Evolutionary conservation across 2,329 filamentous ascomycete species (phyloP), one percentile per base, ranked within the genome.

Genomic region (Calonectria naviculata): DNA sequence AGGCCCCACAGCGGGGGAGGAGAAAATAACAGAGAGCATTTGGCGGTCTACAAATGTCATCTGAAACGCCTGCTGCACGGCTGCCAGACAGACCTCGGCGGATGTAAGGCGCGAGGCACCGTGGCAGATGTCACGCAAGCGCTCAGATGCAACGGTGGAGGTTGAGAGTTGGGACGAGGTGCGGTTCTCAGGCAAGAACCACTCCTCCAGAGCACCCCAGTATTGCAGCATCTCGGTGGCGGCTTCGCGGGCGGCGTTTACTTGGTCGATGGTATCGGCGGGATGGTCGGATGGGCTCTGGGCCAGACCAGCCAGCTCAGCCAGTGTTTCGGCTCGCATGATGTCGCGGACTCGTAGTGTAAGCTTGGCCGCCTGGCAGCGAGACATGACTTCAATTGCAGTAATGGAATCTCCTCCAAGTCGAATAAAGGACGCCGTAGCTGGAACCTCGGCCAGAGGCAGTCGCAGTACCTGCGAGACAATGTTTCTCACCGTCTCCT

Each of bases 331-430:
- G 29, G 49, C 21, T 49, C 64, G 64, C 64, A 67, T 60, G 21
- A 67, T 67, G 44, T 67, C 66, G 46, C 58, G 66, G 63, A 61
- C 65, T 61, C 44, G 65, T 28, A 42, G 88, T 87, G 34, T 87
- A 82, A 38, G 85, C 81, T 3, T 84, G 83, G 1, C 88, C 86
- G 4, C 80, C 84, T 31, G 88, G 67, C 12, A 79, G 70, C 38
- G 87, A 74, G 1, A 82, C 83, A 44, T 83, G 78, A 36, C 80
- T 78, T 46, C 85, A 84, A 89, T 89, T 2, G 86, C 86, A 0
- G 81, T 73, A 2, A 88, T 83, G 0, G 87, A 88, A 73, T 88
- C 85, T 28, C 87, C 87, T 13, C 87, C 87, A 8, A 67, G 41
- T 15, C 64, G 64, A 42, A 67, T 52, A 60, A 67, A 67, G 64